These are phyloP conservation scores for Solanum hybrid DNA, from an alignment of 305 asterid species.

Conservation along the genomic window DNA sequence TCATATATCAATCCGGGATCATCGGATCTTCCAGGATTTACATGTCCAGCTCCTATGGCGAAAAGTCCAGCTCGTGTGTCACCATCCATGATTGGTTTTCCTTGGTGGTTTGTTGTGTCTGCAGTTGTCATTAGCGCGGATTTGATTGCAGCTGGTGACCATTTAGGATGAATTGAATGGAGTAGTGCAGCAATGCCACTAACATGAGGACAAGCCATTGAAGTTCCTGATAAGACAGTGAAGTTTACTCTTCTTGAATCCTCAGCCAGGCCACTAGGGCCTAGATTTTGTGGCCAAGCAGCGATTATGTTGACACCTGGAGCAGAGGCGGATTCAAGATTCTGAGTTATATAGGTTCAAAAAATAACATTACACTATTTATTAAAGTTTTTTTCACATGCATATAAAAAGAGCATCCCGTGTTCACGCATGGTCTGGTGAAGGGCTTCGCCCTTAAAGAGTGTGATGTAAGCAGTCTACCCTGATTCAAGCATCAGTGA, in stretches of 20 bases:
- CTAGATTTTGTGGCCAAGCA: constrained; percentile 92
- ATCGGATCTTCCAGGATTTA: constrained; percentile 60
- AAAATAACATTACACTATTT: background rate
- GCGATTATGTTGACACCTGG: constrained; percentile 91
- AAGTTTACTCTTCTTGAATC: constrained; percentile 85
- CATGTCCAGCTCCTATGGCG: constrained; percentile 87
- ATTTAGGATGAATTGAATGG: constrained; percentile 58
- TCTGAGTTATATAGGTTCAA: background rate
- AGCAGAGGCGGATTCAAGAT: constrained; percentile 16
- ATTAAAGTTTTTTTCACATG: background rate
- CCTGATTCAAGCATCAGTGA: background rate
- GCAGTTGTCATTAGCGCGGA: constrained; percentile 93
- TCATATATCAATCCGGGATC: constrained; percentile 77
- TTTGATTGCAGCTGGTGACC: constrained; percentile 78
- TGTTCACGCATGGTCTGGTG: background rate
- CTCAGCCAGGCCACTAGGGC: constrained; percentile 75
- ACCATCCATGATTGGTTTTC: constrained; percentile 79
- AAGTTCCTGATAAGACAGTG: constrained; percentile 90
- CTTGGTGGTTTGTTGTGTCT: constrained; percentile 44
- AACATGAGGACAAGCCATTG: constrained; percentile 97
- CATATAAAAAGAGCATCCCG: background rate
- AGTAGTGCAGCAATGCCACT: constrained; percentile 74
- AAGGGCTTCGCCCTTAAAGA: background rate
- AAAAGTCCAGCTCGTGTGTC: constrained; percentile 55
- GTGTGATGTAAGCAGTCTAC: background rate